These are phyloP conservation scores for Myriosclerotinia duriaeana DNA, from an alignment of 2,329 filamentous ascomycete species.

Conservation along the genomic window DNA sequence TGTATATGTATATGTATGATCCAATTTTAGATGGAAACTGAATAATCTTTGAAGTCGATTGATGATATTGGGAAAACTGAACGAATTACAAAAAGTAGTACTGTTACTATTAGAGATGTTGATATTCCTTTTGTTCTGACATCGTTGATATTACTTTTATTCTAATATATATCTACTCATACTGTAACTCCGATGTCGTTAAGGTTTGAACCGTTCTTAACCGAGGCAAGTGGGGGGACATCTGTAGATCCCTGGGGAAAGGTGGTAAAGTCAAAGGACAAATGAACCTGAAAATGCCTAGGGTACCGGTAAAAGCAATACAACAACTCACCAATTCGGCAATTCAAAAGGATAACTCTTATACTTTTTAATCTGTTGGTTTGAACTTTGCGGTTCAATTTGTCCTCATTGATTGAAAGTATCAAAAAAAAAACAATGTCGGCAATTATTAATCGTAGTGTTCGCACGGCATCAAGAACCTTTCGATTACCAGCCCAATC, in stretches of 20 bases:
- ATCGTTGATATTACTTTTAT: too few relatives aligned
- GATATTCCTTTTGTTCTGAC: not conserved
- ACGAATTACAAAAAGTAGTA: not conserved
- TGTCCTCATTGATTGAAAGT: not conserved
- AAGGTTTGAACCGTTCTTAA: conserved; percentile 13
- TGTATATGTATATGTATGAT: not conserved
- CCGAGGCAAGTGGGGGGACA: conserved; percentile 12
- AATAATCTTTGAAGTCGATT: too few relatives aligned
- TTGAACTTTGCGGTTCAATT: not conserved
- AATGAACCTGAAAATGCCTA: not conserved
- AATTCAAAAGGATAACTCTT: conserved; percentile 1
- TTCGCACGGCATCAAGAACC: conserved; percentile 38
- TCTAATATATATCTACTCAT: too few relatives aligned
- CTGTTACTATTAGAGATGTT: not conserved
- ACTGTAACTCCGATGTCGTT: not conserved
- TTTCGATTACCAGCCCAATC: conserved; percentile 37
- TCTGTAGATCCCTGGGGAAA: conserved; percentile 17
- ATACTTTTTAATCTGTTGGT: not conserved
- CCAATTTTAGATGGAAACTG: not conserved
- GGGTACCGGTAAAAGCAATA: not conserved
- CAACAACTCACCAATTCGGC: not conserved
- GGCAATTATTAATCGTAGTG: conserved; percentile 38
- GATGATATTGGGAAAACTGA: not conserved
- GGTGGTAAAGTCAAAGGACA: conserved; percentile 4
- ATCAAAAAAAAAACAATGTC: conserved; percentile 36